Percentiles rank a stretch among this genome's conserved stretches.
These are phyloP conservation scores for Coemansia sp. DNA, from an alignment of 192 early-diverging fungal species.

Conservation along the genomic window DNA sequence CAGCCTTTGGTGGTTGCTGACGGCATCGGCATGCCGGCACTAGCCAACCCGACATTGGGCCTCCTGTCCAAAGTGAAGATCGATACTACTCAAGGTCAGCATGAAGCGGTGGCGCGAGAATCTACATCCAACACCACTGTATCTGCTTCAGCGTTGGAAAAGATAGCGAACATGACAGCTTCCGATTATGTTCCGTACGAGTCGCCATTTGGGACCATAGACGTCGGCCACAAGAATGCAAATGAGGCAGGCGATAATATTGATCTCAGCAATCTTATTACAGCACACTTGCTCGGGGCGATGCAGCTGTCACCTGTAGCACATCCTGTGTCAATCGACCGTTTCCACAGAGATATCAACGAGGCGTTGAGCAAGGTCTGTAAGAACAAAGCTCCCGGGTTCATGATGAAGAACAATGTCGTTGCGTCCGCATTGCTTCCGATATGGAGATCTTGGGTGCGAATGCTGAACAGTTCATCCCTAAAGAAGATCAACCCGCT, in stretches of 20 bases:
- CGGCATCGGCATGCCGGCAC: constrained; percentile 19
- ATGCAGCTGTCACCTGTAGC: constrained; percentile 6
- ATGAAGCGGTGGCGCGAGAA: not conserved
- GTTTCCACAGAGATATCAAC: constrained; percentile 12
- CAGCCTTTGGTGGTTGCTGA: constrained; percentile 27
- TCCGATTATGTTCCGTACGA: constrained; percentile 14
- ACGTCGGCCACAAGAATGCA: not conserved
- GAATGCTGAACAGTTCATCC: not conserved
- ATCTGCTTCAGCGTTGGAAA: not conserved
- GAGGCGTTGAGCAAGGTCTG: constrained; percentile 6
- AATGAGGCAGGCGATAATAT: not conserved
- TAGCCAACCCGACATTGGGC: not conserved
- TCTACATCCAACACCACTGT: not conserved
- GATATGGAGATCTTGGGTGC: constrained; percentile 11
- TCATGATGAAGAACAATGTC: not conserved
- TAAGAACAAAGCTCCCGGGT: not conserved
- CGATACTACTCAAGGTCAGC: not conserved
- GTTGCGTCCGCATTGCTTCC: constrained; percentile 25
- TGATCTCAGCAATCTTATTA: constrained; percentile 5
- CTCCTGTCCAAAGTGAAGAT: constrained; percentile 1
- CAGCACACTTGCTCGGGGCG: constrained; percentile 2
- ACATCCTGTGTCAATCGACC: not conserved
- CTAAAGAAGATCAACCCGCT: constrained; percentile 13
- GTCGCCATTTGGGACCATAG: constrained; percentile 15
- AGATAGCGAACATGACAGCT: not conserved